phyloP scores from a whole-genome alignment of 805 yeast species.

The Hanseniaspora meyeri region DNA sequence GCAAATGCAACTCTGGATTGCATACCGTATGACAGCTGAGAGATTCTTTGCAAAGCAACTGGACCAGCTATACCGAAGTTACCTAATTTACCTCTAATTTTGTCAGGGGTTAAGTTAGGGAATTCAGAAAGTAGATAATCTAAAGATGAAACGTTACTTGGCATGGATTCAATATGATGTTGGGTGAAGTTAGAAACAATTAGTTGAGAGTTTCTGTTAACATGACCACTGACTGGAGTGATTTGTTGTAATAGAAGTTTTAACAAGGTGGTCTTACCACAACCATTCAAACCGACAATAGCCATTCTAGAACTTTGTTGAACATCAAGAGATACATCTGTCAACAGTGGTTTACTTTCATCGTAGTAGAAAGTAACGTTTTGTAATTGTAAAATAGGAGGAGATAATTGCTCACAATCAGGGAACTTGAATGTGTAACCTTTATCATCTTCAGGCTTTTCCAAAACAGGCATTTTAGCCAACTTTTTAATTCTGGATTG shows the following conservation, averaged over 20 bases:
- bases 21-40: slow-evolving; percentile 89
- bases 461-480: slow-evolving; percentile 85
- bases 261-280: slow-evolving; percentile 93
- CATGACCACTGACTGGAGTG: slow-evolving; percentile 63
- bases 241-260: slow-evolving; percentile 72
- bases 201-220: slow-evolving; percentile 69
- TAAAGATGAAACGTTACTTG: slow-evolving; percentile 69
- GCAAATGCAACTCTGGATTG: slow-evolving; percentile 98
- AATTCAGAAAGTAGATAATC: slow-evolving; percentile 81
- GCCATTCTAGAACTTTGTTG: slow-evolving; percentile 93
- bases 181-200: slow-evolving; percentile 96
- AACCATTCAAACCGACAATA: slow-evolving; percentile 96
- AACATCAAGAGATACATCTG: slow-evolving; percentile 74
- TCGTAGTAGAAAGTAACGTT: slow-evolving; percentile 78
- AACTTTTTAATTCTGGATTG: slow-evolving; percentile 94
- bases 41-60: slow-evolving; percentile 82
- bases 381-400: slow-evolving; percentile 82
- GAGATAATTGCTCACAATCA: slow-evolving; percentile 83
- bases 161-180: slow-evolving; percentile 98
- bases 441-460: slow-evolving; percentile 89
- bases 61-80: slow-evolving; percentile 95
- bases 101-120: slow-evolving; percentile 94
- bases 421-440: slow-evolving; percentile 80
- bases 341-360: slow-evolving; percentile 50
- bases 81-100: slow-evolving; percentile 90